phyloP scores from a whole-genome alignment of 2,329 filamentous ascomycete species.

The Iodosphaeria phyllophila region DNA sequence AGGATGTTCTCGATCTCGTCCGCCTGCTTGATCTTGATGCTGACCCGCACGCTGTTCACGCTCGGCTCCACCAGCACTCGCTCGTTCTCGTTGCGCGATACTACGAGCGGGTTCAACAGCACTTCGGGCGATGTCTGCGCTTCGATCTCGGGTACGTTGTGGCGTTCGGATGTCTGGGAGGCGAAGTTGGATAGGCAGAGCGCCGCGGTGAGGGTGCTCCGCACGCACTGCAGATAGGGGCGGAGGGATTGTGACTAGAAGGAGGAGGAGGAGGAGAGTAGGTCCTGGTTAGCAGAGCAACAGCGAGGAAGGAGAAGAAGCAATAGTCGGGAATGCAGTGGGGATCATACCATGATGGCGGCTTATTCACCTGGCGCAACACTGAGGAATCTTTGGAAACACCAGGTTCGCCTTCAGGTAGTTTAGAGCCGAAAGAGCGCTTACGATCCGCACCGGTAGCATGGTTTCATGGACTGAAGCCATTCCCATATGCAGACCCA shows the following conservation, averaged over 20 bases:
- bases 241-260: slow-evolving; percentile 86
- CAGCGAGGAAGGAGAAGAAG: neutral
- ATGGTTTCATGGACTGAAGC: too few species aligned
- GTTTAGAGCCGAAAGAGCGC: too few species aligned
- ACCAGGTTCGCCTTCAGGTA: too few species aligned
- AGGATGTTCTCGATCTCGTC: slow-evolving; percentile 97
- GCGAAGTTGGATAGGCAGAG: slow-evolving; percentile 94
- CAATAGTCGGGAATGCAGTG: slow-evolving; percentile 3
- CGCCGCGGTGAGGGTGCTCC: slow-evolving; percentile 82
- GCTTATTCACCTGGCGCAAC: too few species aligned
- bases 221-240: slow-evolving; percentile 90
- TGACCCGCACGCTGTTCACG: slow-evolving; percentile 91
- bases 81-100: slow-evolving; percentile 94
- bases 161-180: slow-evolving; percentile 86
- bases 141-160: slow-evolving; percentile 97
- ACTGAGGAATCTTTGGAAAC: too few species aligned
- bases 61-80: slow-evolving; percentile 89
- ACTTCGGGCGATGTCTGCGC: slow-evolving; percentile 85
- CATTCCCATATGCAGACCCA: too few species aligned
- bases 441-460: too few species aligned
- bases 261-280: neutral
- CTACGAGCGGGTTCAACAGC: slow-evolving; percentile 72
- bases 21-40: slow-evolving; percentile 98
- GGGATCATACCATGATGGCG: slow-evolving; percentile 1
- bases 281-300: slow-evolving; percentile 7